Base-by-base conservation (phyloP, 1,139 yeast species). In the Saccharomyces hybrid region DNA sequence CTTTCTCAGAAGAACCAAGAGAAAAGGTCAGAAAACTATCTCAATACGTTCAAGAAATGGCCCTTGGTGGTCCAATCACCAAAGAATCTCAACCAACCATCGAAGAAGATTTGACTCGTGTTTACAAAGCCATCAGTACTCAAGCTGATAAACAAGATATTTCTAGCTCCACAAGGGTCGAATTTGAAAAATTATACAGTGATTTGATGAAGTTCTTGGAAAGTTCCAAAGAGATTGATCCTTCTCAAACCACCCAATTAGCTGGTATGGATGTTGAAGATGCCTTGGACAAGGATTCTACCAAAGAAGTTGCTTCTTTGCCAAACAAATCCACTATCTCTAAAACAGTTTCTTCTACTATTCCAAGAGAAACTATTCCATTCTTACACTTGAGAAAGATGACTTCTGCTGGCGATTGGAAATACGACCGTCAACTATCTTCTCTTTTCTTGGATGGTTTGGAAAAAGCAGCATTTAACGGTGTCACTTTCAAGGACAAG, bases 1-100 rank as follows among this genome's bases (percentile, higher is more conserved):
- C 78, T 57, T 93, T 89, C 74, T 78, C 82, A 60, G 99, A 93
- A 76, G 85, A 80, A 58, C 84, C 89, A 70, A 88, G 96, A 73
- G 89, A 93, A 50, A 81, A 93, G 57, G 95, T 91, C 60, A 85
- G 98, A 75, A 93, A 93, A 73, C 82, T 93, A 61, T 97, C 95
- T 75, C 95, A 91, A 72, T 93, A 93, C 70, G 98, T 93, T 62
- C 82, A 84, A 70, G 97, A 89, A 73, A 91, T 93, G 98, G 96
- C 98, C 54, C 85, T 83, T 68, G 99, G 99, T 75, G 93, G 96
- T 65, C 83, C 83, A 62, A 76, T 88, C 70, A 88, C 98, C 60
- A 83, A 78, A 66, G 67, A 64, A 49, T 69, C 73, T 38, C 83
- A 83, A 69, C 89, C 93, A 67, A 81, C 95, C 52, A 84, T 87